Evolutionary conservation across 805 yeast species (phyloP).

Genomic region (Pichia eremophila): DNA sequence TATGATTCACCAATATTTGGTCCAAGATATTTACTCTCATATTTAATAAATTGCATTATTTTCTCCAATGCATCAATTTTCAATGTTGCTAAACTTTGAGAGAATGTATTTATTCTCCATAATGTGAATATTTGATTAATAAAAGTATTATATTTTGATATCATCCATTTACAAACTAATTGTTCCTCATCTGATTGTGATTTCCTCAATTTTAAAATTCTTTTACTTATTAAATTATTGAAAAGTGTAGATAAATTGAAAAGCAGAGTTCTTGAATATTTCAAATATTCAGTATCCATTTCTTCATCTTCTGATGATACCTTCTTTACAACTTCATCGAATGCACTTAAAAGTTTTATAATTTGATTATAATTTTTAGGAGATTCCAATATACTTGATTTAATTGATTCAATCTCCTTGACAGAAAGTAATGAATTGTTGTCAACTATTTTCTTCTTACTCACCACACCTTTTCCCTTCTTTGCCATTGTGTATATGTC

Average conservation of each 20-base stretch:
- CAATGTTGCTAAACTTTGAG: constrained; percentile 32
- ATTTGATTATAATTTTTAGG: constrained; percentile 48
- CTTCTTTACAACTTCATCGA: constrained; percentile 17
- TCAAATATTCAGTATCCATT: constrained; percentile 16
- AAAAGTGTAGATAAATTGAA: constrained; percentile 39
- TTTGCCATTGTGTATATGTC: no score
- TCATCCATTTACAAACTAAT: constrained; percentile 54
- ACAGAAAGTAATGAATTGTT: constrained; percentile 5
- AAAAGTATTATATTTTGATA: constrained; percentile 45
- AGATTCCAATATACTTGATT: constrained; percentile 30
- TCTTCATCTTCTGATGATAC: constrained; percentile 8
- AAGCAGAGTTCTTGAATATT: constrained; percentile 29
- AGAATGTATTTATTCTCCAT: constrained; percentile 30
- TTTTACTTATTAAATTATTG: constrained; percentile 35
- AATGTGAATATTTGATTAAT: constrained; percentile 35
- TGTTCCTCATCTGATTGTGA: constrained; percentile 34
- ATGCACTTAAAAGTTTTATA: constrained; percentile 34
- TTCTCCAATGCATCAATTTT: constrained; percentile 46
- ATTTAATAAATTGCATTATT: constrained; percentile 42
- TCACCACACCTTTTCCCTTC: no score
- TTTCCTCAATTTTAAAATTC: constrained; percentile 29
- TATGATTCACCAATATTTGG: constrained; percentile 43
- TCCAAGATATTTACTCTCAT: constrained; percentile 47
- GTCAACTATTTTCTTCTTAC: no score
- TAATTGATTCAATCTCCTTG: constrained; percentile 18